Percentiles rank a stretch among this genome's conserved stretches.
Evolutionary conservation across 306 rosid genomes (phyloP).

Genomic region (Inga leiocalycina): DNA sequence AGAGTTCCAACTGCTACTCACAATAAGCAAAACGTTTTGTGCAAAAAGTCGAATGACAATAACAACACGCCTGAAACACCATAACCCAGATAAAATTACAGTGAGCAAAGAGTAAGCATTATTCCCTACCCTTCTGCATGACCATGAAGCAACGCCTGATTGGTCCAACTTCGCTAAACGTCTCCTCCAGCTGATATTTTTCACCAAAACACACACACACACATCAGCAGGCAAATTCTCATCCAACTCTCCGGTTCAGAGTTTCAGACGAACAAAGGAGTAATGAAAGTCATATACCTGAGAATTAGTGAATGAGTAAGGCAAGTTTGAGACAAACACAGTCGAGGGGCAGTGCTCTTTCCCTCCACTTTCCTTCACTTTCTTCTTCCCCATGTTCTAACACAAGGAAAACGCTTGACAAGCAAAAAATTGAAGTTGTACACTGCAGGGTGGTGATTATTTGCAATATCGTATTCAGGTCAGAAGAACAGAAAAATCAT

Average conservation of each 20-base stretch:
- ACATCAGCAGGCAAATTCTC: background rate
- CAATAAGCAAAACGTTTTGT: background rate
- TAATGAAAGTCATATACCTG: constrained; percentile 48
- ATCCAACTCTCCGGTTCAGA: background rate
- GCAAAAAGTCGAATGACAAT: background rate
- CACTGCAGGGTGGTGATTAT: background rate
- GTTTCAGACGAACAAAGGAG: background rate
- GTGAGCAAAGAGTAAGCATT: background rate
- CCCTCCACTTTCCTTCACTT: constrained; percentile 49
- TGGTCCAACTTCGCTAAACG: constrained; percentile 88
- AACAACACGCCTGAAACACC: background rate
- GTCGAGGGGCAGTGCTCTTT: constrained; percentile 54
- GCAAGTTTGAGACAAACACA: constrained; percentile 74
- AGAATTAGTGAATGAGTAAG: constrained; percentile 73
- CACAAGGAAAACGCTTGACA: background rate
- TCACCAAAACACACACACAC: background rate
- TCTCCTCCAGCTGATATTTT: constrained; percentile 72
- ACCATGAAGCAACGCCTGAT: constrained; percentile 91
- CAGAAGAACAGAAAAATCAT: background rate
- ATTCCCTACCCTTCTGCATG: constrained; percentile 63
- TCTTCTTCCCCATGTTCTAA: constrained; percentile 69
- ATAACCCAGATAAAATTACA: background rate
- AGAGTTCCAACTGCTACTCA: background rate
- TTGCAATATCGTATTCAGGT: background rate
- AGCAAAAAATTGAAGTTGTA: background rate